Base-by-base conservation (phyloP, 805 yeast species). In the Jamesozyma lodderae region DNA sequence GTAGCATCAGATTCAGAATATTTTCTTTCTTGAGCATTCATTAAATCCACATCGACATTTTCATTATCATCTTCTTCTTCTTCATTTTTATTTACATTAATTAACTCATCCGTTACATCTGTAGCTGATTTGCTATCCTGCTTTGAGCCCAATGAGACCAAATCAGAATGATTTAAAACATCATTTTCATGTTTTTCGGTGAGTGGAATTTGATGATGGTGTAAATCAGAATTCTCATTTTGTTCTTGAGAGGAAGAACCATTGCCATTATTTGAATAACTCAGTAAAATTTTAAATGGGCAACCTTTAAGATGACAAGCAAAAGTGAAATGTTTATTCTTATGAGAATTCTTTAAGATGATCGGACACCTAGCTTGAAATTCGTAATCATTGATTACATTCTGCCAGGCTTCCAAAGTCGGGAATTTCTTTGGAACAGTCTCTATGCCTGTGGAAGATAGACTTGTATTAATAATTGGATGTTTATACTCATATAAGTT, bases 291-390 rank as follows among this genome's bases (percentile, higher is more conserved):
- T 36, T 55, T 58, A 36, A 59, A 59, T 10, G 59, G 56, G 37
- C 64, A 59, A 38, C 48, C 46, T 38, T 58, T 58, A 34, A 55
- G 37, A 43, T 57, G 61, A 38, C 64, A 59, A 27, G 63, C 62
- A 45, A 55, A 59, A 32, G 64, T 59, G 44, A 55, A 59, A 45
- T 59, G 63, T 35, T 53, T 59, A 38, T 57, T 56, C 31, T 54
- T 48, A 36, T 59, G 64, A 9, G 63, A 58, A 41, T 59, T 59
- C 42, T 59, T 59, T 46, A 59, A 42, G 21, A 59, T 58, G 20
- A 58, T 55, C 2, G 64, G 64, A 31, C 61, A 57, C n/a, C 62
- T 35, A 4, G 62, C 55, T 38, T 59, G 60, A 36, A 52, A 58
- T 41, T 59, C 64, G 32, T 59, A 59, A 33, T 59, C 63, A 36